These are phyloP conservation scores for Zymoseptoria ardabiliae DNA, from an alignment of 2,329 filamentous ascomycete genomes.

Conservation along the genomic window DNA sequence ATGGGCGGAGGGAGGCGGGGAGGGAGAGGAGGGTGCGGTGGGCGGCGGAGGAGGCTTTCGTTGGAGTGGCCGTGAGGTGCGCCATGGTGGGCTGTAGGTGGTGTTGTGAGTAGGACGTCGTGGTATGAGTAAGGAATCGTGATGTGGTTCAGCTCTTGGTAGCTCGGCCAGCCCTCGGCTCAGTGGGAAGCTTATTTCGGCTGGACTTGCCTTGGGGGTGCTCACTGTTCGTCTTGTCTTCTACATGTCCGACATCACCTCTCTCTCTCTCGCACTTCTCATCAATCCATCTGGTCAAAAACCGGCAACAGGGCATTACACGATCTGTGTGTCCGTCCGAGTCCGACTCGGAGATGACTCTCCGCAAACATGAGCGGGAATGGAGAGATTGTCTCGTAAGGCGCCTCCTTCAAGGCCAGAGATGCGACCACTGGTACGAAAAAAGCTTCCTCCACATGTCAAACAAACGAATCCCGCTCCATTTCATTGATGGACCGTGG, in stretches of 20 bases:
- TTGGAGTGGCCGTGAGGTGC: neutral
- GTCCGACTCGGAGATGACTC: no score
- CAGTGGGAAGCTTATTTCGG: neutral
- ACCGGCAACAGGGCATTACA: neutral
- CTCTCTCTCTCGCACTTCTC: neutral
- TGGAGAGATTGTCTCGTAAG: no score
- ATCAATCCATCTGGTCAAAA: no score
- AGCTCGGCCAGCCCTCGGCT: neutral
- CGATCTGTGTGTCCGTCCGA: neutral
- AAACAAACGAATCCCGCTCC: no score
- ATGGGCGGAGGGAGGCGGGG: constrained; percentile 22
- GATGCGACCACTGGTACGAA: no score
- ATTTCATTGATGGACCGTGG: no score
- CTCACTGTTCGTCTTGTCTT: neutral
- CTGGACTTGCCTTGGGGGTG: neutral
- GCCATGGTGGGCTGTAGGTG: constrained; percentile 4
- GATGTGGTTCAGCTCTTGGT: neutral
- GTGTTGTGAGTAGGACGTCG: neutral
- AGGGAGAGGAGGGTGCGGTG: constrained; percentile 19
- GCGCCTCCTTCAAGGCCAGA: no score
- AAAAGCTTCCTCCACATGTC: no score
- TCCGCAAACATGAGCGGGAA: no score
- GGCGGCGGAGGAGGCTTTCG: constrained; percentile 7
- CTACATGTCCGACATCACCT: neutral
- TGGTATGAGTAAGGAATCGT: neutral